Percentiles rank a stretch among this genome's conserved stretches.
Evolutionary conservation across 2,329 filamentous ascomycete genomes (phyloP).

Genomic region (Aspergillus neotritici): DNA sequence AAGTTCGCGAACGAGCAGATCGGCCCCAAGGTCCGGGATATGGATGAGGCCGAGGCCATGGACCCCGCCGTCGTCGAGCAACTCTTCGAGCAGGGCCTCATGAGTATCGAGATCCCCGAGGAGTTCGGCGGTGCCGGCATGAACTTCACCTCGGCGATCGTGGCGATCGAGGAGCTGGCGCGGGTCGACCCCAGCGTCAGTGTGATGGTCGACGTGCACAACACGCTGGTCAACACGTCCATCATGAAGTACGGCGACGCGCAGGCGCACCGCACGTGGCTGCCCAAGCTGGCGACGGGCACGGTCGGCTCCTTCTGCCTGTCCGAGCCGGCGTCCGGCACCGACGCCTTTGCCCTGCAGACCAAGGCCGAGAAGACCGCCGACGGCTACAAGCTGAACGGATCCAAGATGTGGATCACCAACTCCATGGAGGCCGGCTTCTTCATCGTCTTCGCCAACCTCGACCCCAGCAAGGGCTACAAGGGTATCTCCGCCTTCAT

Average conservation of each 20-base stretch:
- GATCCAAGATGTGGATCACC: conserved; percentile 99
- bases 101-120: conserved; percentile 96
- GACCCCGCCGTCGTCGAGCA: conserved; percentile 82
- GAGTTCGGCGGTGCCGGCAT: conserved; percentile 95
- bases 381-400: conserved; percentile 78
- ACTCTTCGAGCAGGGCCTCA: conserved; percentile 93
- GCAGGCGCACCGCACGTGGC: conserved; percentile 73
- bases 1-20: conserved; percentile 89
- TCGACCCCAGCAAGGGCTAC: conserved; percentile 88
- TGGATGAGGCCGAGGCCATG: conserved; percentile 97
- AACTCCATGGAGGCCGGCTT: conserved; percentile 90
- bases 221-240: conserved; percentile 93
- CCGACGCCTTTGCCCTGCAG: conserved; percentile 90
- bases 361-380: conserved; percentile 82
- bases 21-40: conserved; percentile 84
- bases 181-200: conserved; percentile 90
- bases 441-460: conserved; percentile 97
- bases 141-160: conserved; percentile 96
- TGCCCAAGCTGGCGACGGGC: conserved; percentile 83
- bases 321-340: conserved; percentile 86
- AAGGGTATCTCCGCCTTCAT: conserved; percentile 96
- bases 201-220: conserved; percentile 95
- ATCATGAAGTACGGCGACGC: conserved; percentile 77
- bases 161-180: conserved; percentile 94
- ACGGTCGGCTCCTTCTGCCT: conserved; percentile 89